Percentiles rank a stretch among this genome's conserved stretches.
Evolutionary conservation across 345 rosid species (phyloP).

Genomic region (Chamaenerion angustifolium): DNA sequence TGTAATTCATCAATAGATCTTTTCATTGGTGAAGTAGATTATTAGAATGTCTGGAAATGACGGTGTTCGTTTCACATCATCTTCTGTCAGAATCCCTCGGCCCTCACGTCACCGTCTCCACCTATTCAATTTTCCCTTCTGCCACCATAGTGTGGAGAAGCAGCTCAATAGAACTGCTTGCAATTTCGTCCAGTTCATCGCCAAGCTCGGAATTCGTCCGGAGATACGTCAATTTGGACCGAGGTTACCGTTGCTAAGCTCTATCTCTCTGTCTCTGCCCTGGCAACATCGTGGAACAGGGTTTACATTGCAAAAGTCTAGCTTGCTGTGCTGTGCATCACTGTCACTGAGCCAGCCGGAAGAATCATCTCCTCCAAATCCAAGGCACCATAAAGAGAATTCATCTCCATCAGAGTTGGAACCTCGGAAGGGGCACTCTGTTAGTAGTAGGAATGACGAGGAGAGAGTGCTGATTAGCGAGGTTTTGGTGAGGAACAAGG

Average conservation of each 20-base stretch:
- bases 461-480: conserved; percentile 85
- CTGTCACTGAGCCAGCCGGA: conserved; percentile 24
- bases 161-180: conserved; percentile 19
- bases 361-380: conserved; percentile 8
- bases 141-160: conserved; percentile 10
- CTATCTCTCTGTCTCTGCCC: conserved; percentile 5
- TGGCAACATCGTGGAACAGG: background rate
- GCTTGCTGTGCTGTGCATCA: conserved; percentile 35
- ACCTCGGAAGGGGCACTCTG: conserved; percentile 32
- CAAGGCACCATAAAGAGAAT: background rate
- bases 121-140: conserved; percentile 3
- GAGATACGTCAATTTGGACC: conserved; percentile 2
- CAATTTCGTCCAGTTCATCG: conserved; percentile 17
- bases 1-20: too few species aligned
- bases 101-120: conserved; percentile 5
- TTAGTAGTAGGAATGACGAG: conserved; percentile 37
- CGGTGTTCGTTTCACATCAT: conserved; percentile 13
- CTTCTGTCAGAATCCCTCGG: conserved; percentile 19
- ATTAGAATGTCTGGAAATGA: too few species aligned
- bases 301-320: conserved; percentile 9
- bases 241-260: conserved; percentile 7
- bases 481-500: conserved; percentile 82
- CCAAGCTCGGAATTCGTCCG: conserved; percentile 22
- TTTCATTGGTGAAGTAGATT: too few species aligned
- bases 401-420: conserved; percentile 26